Conservation (phyloP, 140 eudicot genomes). For the Cichorium intybus region DNA sequence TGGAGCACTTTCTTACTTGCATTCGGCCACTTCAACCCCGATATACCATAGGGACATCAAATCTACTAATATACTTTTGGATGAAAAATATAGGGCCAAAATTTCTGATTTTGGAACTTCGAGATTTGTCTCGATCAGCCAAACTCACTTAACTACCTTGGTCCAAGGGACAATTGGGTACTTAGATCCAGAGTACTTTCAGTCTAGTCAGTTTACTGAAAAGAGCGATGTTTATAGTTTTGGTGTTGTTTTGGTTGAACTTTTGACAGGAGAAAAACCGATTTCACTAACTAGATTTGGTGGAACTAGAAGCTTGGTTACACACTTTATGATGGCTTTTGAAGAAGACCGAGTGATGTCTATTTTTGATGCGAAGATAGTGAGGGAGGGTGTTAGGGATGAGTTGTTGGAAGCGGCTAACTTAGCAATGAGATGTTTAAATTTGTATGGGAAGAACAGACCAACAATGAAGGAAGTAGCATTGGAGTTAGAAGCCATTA, state of each 20-base stretch:
- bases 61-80: conserved; percentile 46
- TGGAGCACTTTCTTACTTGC: conserved; percentile 45
- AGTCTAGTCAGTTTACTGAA: conserved; percentile 43
- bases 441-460: conserved; percentile 35
- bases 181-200: conserved; percentile 51
- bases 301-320: conserved; percentile 31
- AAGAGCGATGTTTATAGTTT: conserved; percentile 51
- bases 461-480: conserved; percentile 56
- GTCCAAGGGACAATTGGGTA: conserved; percentile 53
- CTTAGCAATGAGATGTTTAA: conserved; percentile 35
- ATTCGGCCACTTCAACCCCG: conserved; percentile 42
- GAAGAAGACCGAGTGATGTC: conserved; percentile 27
- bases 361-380: conserved; percentile 30
- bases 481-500: conserved; percentile 30
- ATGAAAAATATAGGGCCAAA: conserved; percentile 38
- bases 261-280: conserved; percentile 37
- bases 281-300: conserved; percentile 20
- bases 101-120: conserved; percentile 53
- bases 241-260: conserved; percentile 49
- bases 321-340: conserved; percentile 21
- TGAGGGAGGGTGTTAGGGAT: conserved; percentile 13
- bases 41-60: conserved; percentile 51
- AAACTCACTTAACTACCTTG: conserved; percentile 45
- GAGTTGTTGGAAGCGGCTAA: conserved; percentile 20
- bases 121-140: conserved; percentile 25